Base-by-base conservation (phyloP, 345 rosid species). In the Kernera saxatilis region DNA sequence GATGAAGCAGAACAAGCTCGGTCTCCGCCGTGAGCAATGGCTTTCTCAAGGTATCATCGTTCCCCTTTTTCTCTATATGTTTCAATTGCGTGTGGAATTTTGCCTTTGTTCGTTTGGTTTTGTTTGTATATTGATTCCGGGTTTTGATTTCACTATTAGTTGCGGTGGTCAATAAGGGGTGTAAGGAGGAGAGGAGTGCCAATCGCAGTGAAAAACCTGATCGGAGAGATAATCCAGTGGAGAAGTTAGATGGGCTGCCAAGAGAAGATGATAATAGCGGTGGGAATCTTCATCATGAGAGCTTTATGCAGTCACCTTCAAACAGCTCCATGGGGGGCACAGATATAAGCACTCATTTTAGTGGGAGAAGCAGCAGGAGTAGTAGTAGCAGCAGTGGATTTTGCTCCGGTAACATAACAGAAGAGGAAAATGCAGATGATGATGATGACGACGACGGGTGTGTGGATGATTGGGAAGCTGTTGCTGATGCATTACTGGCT, bases 21-120 rank as follows among this genome's bases (percentile, higher is more conserved):
- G 89, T 72, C 93, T 86, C 15, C 98, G 98, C 26, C 95, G 98
- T 9, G 95, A 90, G 79, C 98, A 93, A 82, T 93, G 98, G 98
- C 95, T 90, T 60, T 87, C 98, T 61, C 98, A 90, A 78, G 88
- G 98, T 90, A 59, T 14, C 5, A 4, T 13, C 25, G 5, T 2
- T 52, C 63, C 3, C 4, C 17, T 10, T 40, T 56, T 15, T 25
- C n/a, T 45, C 11, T 22, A 3, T 18, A 3, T 40, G 8, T 48
- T 29, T 45, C 49, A 30, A 36, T 25, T 19, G 30, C 27, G 4
- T 56, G 7, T 13, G 5, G 10, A 50, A 25, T 56, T 18, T 35
- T 35, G 29, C 5, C 59, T 44, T 40, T 18, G 52, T 45, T 18
- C 3, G 29, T 40, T 44, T 9, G 54, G 29, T 49, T 37, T 22